Evolutionary conservation across 2,329 filamentous ascomycete species (phyloP).

Genomic region (Clonostachys chloroleuca): DNA sequence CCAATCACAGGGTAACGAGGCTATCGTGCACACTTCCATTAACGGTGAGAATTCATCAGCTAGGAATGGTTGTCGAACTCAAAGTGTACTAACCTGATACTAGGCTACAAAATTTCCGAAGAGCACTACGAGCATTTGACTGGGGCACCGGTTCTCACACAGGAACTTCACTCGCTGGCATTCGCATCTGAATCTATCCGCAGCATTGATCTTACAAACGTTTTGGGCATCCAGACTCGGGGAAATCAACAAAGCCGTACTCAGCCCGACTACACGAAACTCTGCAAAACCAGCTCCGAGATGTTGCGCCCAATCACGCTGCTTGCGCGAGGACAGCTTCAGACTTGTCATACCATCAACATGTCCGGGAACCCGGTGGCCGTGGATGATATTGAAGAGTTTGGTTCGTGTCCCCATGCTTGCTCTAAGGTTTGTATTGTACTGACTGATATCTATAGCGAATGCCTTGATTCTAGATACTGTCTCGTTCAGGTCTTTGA

Average conservation of each 20-base stretch:
- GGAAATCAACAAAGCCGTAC: not conserved
- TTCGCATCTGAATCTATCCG: conserved; percentile 51
- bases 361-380: conserved; percentile 45
- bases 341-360: conserved; percentile 44
- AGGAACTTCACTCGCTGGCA: conserved; percentile 51
- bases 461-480: conserved; percentile 24
- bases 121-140: conserved; percentile 42
- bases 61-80: too few relatives aligned
- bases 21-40: conserved; percentile 45
- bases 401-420: conserved; percentile 27
- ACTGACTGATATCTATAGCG: conserved; percentile 9
- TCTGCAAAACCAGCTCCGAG: conserved; percentile 25
- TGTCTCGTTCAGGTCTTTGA: conserved; percentile 39
- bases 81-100: not conserved
- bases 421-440: not conserved
- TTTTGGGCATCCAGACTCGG: conserved; percentile 19
- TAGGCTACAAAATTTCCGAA: conserved; percentile 40
- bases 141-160: conserved; percentile 45
- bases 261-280: conserved; percentile 8
- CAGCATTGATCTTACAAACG: conserved; percentile 47
- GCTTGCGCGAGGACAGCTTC: conserved; percentile 39
- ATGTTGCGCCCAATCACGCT: conserved; percentile 44
- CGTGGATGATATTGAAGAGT: conserved; percentile 38
- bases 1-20: conserved; percentile 34
- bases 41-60: conserved; percentile 31